Evolutionary conservation across 768 basidiomycete genomes (phyloP), one percentile per base, ranked within the genome.

Genomic region (Aureoboletus auriporus): DNA sequence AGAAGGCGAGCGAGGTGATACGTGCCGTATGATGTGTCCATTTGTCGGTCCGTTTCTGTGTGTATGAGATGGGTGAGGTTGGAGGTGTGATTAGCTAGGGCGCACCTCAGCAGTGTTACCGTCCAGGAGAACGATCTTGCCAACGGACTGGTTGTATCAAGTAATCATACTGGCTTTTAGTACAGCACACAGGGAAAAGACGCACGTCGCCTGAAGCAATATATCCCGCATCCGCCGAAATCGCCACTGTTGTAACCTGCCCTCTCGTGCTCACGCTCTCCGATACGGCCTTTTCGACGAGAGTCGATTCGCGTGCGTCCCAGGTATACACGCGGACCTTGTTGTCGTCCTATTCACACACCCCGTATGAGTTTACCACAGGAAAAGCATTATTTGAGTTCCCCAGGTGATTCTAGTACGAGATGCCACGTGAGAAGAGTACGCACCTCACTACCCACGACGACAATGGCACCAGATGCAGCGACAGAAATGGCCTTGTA

Each of bases 11-110:
- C 9, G 89, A 81, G 56, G 84, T 79, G 51, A 97, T 79, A 27
- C 90, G 83, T 1, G 82, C 89, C 8, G 84, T 75, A 69, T 98
- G 95, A 72, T 84, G 82, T 8, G 87, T 79, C 95, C 95, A 97
- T 47, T 83, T 81, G 4, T 83, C 75, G 34, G 85, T 86, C 50
- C 86, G 71, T 54, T 78, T 56, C 86, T 89, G 58, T 26, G 47
- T 2, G 35, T 27, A 3, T 12, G 29, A 1, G 30, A 33, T 14
- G 7, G 6, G 37, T 38, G 20, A 38, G 11, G 37, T 9, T 20
- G 37, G 20, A 23, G 3, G 8, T 20, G 23, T 12, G 23, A 33
- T 13, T 7, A 14, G 27, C 1, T 16, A 10, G 27, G 11, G 3
- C 20, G 8, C 52, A 85, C 86, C 74, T 63, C 46, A 11, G 80